Conservation (phyloP, 2,329 filamentous ascomycete species). For the Paraconiothyrium sp. region DNA sequence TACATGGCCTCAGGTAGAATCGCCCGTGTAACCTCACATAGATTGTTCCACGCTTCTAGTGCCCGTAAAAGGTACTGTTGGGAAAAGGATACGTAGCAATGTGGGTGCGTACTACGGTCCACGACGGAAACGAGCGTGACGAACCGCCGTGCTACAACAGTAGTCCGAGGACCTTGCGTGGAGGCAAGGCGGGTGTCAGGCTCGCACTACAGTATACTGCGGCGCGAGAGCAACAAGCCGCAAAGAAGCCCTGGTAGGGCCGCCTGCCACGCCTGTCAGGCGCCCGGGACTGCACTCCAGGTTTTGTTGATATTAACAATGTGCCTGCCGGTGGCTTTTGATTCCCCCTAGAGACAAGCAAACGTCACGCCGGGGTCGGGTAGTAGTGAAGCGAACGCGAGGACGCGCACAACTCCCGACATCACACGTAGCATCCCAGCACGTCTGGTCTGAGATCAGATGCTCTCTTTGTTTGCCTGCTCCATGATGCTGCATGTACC, state of each 20-base stretch:
- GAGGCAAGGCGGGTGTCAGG: neutral
- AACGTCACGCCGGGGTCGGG: neutral
- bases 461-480: neutral
- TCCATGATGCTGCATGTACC: neutral
- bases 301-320: neutral
- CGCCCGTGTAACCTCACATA: neutral
- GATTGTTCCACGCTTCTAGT: neutral
- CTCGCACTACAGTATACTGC: neutral
- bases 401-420: neutral
- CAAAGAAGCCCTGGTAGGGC: neutral
- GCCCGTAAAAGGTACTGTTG: neutral
- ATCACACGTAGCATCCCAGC: neutral
- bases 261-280: too few species aligned
- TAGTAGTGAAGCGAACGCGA: neutral
- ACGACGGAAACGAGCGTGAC: neutral
- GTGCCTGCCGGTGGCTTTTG: too few species aligned
- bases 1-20: neutral
- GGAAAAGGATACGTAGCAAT: neutral
- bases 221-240: neutral
- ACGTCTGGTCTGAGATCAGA: neutral
- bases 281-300: neutral
- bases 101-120: neutral
- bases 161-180: neutral
- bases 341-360: too few species aligned
- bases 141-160: neutral